Conservation (phyloP, 331 rosid genomes). For the Malus hybrid region DNA sequence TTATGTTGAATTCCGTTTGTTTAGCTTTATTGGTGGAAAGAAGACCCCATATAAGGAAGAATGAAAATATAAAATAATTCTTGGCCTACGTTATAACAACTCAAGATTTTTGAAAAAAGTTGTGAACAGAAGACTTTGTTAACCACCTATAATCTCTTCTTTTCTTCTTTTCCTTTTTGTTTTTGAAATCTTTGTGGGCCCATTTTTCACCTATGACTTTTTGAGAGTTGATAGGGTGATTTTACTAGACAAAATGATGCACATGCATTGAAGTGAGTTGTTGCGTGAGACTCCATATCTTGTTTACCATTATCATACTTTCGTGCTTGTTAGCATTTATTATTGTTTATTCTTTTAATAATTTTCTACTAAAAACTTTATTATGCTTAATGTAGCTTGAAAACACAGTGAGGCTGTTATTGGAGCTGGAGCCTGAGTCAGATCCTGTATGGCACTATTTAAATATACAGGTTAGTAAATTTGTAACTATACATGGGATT, state of each 20-base stretch:
- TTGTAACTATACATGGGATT: conserved; percentile 7
- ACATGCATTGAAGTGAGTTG: background rate
- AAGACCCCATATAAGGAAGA: too few relatives aligned
- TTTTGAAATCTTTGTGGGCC: background rate
- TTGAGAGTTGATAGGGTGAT: background rate
- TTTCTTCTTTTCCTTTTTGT: background rate
- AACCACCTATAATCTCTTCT: background rate
- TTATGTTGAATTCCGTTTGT: too few relatives aligned
- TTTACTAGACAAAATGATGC: background rate
- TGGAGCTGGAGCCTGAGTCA: conserved; percentile 94
- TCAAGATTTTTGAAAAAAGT: background rate
- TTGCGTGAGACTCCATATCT: background rate
- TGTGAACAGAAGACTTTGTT: background rate
- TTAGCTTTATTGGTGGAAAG: too few relatives aligned
- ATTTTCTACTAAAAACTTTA: conserved; percentile 3
- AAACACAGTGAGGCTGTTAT: conserved; percentile 77
- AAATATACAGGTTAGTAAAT: conserved; percentile 64
- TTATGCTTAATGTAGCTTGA: conserved; percentile 64
- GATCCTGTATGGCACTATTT: conserved; percentile 98
- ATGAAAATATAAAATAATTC: background rate
- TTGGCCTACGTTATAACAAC: background rate
- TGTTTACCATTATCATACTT: background rate
- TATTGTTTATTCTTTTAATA: background rate
- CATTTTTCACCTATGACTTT: background rate
- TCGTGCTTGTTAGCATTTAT: background rate